Percentiles rank a stretch among this genome's conserved stretches.
Conservation (phyloP, 495 filamentous ascomycete species). For the Penicillium cinerascens region DNA sequence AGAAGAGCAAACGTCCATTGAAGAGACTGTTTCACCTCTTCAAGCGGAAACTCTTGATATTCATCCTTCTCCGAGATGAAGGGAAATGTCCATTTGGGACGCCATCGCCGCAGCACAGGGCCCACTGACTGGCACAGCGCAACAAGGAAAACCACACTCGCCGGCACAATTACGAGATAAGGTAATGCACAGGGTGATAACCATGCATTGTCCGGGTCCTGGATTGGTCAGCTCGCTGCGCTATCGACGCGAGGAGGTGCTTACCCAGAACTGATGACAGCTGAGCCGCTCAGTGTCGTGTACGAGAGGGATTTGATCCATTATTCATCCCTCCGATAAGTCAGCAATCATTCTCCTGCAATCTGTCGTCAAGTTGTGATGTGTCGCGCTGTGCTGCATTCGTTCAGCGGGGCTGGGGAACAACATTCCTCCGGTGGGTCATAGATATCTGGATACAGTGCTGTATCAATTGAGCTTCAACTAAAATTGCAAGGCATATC, state of each 20-base stretch:
- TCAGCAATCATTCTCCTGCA: not conserved
- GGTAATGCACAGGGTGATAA: constrained; percentile 47
- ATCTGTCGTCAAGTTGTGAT: not conserved
- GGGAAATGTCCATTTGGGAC: constrained; percentile 48
- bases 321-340: constrained; percentile 9
- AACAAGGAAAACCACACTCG: constrained; percentile 37
- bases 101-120: constrained; percentile 22
- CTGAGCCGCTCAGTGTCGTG: not conserved
- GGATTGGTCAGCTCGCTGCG: constrained; percentile 17
- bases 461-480: not conserved
- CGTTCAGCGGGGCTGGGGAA: constrained; percentile 11
- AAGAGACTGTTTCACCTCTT: constrained; percentile 23
- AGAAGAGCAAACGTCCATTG: constrained; percentile 39
- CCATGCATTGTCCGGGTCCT: constrained; percentile 50
- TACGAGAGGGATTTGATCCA: constrained; percentile 21
- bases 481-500: not conserved
- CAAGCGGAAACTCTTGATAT: constrained; percentile 24
- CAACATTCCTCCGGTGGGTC: constrained; percentile 13
- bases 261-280: constrained; percentile 28
- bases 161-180: constrained; percentile 46
- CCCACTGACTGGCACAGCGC: constrained; percentile 33
- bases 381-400: not conserved
- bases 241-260: constrained; percentile 5
- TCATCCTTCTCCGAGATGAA: constrained; percentile 46
- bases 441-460: not conserved